Percentiles rank a stretch among this genome's conserved stretches.
Evolutionary conservation across 75 land plant species (phyloP).

Genomic region (Cupressus sempervirens): DNA sequence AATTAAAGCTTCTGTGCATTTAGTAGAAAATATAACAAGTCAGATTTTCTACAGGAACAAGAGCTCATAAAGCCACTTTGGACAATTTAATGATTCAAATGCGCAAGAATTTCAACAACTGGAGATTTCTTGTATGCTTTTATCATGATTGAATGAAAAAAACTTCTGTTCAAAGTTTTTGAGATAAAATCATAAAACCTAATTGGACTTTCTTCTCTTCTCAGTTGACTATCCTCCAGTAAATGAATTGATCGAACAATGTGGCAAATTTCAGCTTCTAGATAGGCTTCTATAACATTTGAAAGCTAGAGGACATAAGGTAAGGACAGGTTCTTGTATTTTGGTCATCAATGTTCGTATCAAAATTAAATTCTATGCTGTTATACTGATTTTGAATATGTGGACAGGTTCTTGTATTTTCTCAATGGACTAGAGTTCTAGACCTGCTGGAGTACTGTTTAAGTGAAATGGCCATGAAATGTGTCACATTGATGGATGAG

Average conservation of each 20-base stretch:
- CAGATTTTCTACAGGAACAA: slow-evolving; percentile 24
- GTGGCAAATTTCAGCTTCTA: slow-evolving; percentile 85
- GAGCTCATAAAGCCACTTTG: slow-evolving; percentile 44
- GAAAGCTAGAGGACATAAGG: slow-evolving; percentile 37
- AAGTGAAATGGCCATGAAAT: slow-evolving; percentile 58
- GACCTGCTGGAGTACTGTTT: slow-evolving; percentile 86
- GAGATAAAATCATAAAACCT: not conserved
- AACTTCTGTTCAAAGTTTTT: not conserved
- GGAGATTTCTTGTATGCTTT: slow-evolving; percentile 12
- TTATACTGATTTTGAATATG: not conserved
- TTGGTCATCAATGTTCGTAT: not conserved
- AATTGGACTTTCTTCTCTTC: not conserved
- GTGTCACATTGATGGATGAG: slow-evolving; percentile 83
- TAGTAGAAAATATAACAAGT: not conserved
- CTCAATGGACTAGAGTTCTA: slow-evolving; percentile 84
- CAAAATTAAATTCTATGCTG: not conserved
- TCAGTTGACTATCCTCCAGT: slow-evolving; percentile 77
- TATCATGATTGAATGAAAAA: not conserved
- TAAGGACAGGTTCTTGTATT: not conserved
- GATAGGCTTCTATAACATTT: slow-evolving; percentile 55
- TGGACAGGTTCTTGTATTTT: slow-evolving; percentile 81
- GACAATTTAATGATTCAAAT: slow-evolving; percentile 38
- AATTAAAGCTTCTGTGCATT: not conserved
- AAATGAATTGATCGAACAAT: slow-evolving; percentile 68
- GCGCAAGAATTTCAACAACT: slow-evolving; percentile 45